Evolutionary conservation across 441 rosid genomes (phyloP).

Genomic region (Bocquillonia castaneifolia): DNA sequence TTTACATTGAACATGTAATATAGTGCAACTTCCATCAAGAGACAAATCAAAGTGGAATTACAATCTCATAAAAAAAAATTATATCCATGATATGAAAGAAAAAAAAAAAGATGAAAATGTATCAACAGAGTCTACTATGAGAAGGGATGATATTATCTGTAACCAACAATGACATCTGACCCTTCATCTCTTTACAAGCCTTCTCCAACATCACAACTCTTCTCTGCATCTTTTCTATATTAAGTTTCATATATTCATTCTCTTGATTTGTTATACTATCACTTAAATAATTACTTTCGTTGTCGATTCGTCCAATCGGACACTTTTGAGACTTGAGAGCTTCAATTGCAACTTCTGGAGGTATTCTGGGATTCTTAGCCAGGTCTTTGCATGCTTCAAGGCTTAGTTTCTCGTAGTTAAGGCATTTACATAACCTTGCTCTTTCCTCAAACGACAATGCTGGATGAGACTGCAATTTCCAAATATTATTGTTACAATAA

Average conservation of each 20-base stretch:
- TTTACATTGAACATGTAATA: no score
- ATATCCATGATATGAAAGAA: neutral
- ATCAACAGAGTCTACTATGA: constrained; percentile 12
- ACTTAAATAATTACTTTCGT: neutral
- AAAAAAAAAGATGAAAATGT: neutral
- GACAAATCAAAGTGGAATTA: neutral
- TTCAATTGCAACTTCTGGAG: constrained; percentile 56
- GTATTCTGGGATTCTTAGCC: constrained; percentile 71
- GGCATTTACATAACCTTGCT: constrained; percentile 57
- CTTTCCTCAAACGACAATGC: constrained; percentile 50
- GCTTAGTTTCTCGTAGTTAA: constrained; percentile 59
- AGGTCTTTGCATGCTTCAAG: constrained; percentile 65
- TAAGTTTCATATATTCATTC: constrained; percentile 30
- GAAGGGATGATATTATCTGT: constrained; percentile 7
- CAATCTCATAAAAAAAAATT: neutral
- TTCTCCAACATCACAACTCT: constrained; percentile 51
- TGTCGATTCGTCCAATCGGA: constrained; percentile 5
- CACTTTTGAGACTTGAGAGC: constrained; percentile 58
- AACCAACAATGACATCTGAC: constrained; percentile 47
- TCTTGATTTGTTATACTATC: constrained; percentile 13
- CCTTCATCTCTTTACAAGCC: constrained; percentile 47
- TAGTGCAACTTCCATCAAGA: no score
- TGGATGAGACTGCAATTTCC: constrained; percentile 56
- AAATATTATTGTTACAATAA: neutral
- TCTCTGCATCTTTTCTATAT: constrained; percentile 43